A percentile compares a stretch with the other conserved stretches of the same genome.
These are phyloP conservation scores for Arctostaphylos glauca DNA, from an alignment of 148 eudicot genomes.

Conservation along the genomic window DNA sequence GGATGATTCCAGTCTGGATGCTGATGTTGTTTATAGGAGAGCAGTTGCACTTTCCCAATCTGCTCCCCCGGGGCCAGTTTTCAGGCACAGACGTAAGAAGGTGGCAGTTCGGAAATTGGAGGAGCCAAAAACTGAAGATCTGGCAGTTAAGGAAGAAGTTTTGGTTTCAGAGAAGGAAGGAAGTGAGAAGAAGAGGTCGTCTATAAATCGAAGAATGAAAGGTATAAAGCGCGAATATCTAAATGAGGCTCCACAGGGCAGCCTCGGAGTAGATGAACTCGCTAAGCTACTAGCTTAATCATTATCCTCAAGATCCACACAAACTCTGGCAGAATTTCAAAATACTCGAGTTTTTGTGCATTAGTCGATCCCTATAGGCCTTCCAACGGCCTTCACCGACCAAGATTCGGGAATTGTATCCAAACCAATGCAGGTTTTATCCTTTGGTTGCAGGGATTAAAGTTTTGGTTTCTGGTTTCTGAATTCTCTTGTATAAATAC, in stretches of 20 bases:
- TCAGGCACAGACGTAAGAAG: conserved; percentile 36
- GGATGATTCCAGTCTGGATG: conserved; percentile 51
- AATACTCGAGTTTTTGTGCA: no score
- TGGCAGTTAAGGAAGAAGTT: conserved; percentile 27
- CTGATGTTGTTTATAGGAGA: conserved; percentile 57
- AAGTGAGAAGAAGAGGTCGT: conserved; percentile 34
- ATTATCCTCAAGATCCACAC: not conserved
- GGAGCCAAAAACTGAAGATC: conserved; percentile 33
- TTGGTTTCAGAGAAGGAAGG: conserved; percentile 27
- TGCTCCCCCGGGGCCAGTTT: conserved; percentile 79
- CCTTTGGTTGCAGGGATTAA: no score
- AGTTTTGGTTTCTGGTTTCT: not conserved
- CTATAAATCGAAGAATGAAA: conserved; percentile 27
- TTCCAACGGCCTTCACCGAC: no score
- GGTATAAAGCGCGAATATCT: conserved; percentile 40
- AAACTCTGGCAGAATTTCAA: no score
- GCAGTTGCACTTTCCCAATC: conserved; percentile 62
- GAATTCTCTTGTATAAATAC: not conserved
- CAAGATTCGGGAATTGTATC: no score
- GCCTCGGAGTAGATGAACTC: conserved; percentile 80
- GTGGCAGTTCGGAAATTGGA: conserved; percentile 21
- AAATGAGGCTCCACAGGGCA: conserved; percentile 60
- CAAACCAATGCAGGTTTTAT: no score
- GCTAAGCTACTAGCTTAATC: conserved; percentile 77
- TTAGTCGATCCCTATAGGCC: no score